Evolutionary conservation across 2,329 filamentous ascomycete genomes (phyloP).

Genomic region (Fusarium nisikadoi): DNA sequence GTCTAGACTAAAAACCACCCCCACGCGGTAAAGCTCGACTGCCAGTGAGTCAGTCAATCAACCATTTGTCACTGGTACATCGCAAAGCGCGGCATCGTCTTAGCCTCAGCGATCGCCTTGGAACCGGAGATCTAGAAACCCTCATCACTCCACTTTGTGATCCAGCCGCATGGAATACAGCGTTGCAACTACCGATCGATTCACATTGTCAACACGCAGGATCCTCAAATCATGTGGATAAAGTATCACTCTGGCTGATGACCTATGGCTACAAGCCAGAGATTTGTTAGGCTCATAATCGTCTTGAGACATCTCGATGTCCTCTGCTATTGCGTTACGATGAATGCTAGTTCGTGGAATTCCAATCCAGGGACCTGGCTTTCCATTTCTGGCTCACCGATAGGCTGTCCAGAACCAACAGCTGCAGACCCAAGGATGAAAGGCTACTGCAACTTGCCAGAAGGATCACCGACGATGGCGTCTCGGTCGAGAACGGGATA

Average conservation of each 20-base stretch:
- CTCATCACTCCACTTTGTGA: conserved; percentile 17
- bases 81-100: conserved; percentile 31
- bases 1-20: conserved; percentile 19
- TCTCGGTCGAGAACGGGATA: conserved; percentile 17
- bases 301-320: background rate
- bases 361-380: background rate
- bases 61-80: conserved; percentile 7
- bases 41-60: conserved; percentile 26
- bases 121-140: conserved; percentile 20
- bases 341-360: background rate
- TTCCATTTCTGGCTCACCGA: conserved; percentile 18
- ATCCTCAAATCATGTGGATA: conserved; percentile 26
- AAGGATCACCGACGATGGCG: conserved; percentile 14
- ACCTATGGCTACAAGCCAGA: background rate
- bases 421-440: conserved; percentile 4
- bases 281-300: background rate
- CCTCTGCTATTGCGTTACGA: background rate
- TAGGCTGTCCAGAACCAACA: background rate
- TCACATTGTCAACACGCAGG: conserved; percentile 34
- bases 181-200: conserved; percentile 9
- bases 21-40: conserved; percentile 36
- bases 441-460: conserved; percentile 27
- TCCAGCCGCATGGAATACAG: conserved; percentile 22
- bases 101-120: conserved; percentile 27
- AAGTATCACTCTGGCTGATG: conserved; percentile 15